A percentile compares a stretch with the other conserved stretches of the same genome.
phyloP scores from a whole-genome alignment of 495 filamentous ascomycete genomes.

The Gamarada debralockiae region DNA sequence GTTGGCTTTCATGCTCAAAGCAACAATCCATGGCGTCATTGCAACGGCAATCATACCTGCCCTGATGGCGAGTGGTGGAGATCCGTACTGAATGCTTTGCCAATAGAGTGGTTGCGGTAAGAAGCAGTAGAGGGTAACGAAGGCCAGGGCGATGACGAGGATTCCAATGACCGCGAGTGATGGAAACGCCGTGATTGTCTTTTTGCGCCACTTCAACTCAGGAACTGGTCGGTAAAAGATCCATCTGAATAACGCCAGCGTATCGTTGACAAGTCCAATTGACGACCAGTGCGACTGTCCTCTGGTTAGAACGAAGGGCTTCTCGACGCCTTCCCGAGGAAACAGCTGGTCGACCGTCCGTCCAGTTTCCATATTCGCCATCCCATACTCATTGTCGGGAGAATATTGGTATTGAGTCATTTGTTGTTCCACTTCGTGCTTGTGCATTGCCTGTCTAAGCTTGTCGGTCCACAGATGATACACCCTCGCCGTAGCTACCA shows the following conservation, averaged over 20 bases:
- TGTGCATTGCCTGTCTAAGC: constrained; percentile 77
- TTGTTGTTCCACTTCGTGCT: constrained; percentile 60
- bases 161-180: constrained; percentile 66
- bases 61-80: constrained; percentile 84
- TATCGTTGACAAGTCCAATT: constrained; percentile 66
- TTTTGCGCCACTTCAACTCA: constrained; percentile 56
- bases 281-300: constrained; percentile 67
- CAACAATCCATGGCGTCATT: constrained; percentile 92
- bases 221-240: constrained; percentile 84
- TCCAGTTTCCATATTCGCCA: constrained; percentile 65
- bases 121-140: constrained; percentile 78
- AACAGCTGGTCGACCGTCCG: constrained; percentile 61
- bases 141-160: constrained; percentile 59
- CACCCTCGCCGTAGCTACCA: constrained; percentile 61
- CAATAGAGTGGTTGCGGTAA: constrained; percentile 82
- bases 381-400: constrained; percentile 64
- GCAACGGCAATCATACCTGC: constrained; percentile 92
- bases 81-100: constrained; percentile 76
- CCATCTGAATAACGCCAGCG: constrained; percentile 73
- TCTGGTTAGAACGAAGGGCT: constrained; percentile 44
- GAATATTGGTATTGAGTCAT: constrained; percentile 31
- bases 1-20: constrained; percentile 88
- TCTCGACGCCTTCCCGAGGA: constrained; percentile 52
- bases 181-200: constrained; percentile 65
- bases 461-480: constrained; percentile 88